phyloP scores from a whole-genome alignment of 2,329 filamentous ascomycete genomes.

The Arthrobotrys conoides region DNA sequence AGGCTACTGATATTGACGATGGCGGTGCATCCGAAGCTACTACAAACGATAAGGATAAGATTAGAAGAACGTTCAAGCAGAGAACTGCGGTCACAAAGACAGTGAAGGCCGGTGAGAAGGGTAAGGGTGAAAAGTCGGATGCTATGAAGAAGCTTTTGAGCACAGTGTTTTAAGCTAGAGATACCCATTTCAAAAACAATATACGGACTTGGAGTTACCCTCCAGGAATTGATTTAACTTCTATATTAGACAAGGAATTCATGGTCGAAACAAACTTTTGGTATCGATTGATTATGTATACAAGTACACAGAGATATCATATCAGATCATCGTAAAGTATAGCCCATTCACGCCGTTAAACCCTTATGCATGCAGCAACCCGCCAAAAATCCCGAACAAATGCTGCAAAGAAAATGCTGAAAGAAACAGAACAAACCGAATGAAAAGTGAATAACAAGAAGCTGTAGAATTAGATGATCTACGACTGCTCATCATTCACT shows the following conservation, averaged over 20 bases:
- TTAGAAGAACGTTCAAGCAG: constrained; percentile 76
- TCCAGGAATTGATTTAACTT: background rate
- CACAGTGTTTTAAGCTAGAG: constrained; percentile 73
- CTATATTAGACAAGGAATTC: background rate
- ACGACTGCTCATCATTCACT: constrained; percentile 62
- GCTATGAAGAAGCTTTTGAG: constrained; percentile 75
- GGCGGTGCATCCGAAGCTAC: constrained; percentile 54
- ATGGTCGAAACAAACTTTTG: constrained; percentile 34
- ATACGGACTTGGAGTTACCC: background rate
- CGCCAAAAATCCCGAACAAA: constrained; percentile 20
- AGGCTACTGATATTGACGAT: constrained; percentile 68
- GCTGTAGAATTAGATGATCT: background rate
- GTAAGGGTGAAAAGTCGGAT: constrained; percentile 70
- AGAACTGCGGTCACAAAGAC: constrained; percentile 73
- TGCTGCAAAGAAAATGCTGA: constrained; percentile 24
- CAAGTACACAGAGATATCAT: constrained; percentile 38
- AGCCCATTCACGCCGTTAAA: constrained; percentile 54
- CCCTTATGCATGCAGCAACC: constrained; percentile 21
- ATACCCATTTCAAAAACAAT: constrained; percentile 20
- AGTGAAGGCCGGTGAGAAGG: constrained; percentile 62
- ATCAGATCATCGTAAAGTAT: constrained; percentile 21
- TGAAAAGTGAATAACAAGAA: background rate
- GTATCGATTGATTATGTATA: constrained; percentile 46
- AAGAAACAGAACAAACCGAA: constrained; percentile 5
- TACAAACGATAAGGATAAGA: constrained; percentile 65